A percentile compares a stretch with the other conserved stretches of the same genome.
Conservation (phyloP, 2,329 filamentous ascomycete genomes). For the Aspergillus uvarum region DNA sequence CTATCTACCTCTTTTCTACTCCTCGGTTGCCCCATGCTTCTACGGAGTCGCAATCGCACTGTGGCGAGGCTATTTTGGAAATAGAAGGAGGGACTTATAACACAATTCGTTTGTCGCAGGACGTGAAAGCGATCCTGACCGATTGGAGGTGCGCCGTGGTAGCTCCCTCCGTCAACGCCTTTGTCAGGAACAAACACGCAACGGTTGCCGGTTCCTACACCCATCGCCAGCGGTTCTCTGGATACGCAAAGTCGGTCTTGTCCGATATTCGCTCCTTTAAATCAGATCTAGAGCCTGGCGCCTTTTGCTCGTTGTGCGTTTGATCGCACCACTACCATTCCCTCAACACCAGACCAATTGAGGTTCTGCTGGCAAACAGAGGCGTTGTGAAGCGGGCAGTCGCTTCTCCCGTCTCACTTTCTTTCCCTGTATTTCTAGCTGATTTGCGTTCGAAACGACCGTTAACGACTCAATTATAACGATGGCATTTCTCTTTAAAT, state of each 20-base stretch:
- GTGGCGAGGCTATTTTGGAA: constrained; percentile 14
- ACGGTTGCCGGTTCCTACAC: constrained; percentile 4
- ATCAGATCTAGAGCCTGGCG: constrained; percentile 15
- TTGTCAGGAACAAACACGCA: constrained; percentile 11
- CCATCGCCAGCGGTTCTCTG: constrained; percentile 10
- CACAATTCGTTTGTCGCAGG: constrained; percentile 8
- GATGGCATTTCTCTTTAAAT: constrained; percentile 83
- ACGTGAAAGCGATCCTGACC: constrained; percentile 13
- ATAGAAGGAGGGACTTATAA: constrained; percentile 10
- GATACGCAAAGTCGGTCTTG: constrained; percentile 8
- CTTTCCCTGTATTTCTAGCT: constrained; percentile 9
- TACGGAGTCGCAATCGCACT: constrained; percentile 14
- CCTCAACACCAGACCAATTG: constrained; percentile 5
- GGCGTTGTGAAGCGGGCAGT: constrained; percentile 5
- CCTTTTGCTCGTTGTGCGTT: constrained; percentile 14
- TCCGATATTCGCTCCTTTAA: constrained; percentile 11
- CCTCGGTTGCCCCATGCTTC: constrained; percentile 16
- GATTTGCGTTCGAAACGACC: constrained; percentile 31
- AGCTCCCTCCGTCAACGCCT: not conserved
- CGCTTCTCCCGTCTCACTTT: constrained; percentile 10
- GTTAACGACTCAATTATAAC: constrained; percentile 37
- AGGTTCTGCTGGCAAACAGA: not conserved
- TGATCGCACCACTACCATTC: not conserved
- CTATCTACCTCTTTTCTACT: constrained; percentile 12
- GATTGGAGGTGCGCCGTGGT: constrained; percentile 7